Evolutionary conservation across 495 filamentous ascomycete genomes (phyloP).

Genomic region (Aspergillus nanangensis): DNA sequence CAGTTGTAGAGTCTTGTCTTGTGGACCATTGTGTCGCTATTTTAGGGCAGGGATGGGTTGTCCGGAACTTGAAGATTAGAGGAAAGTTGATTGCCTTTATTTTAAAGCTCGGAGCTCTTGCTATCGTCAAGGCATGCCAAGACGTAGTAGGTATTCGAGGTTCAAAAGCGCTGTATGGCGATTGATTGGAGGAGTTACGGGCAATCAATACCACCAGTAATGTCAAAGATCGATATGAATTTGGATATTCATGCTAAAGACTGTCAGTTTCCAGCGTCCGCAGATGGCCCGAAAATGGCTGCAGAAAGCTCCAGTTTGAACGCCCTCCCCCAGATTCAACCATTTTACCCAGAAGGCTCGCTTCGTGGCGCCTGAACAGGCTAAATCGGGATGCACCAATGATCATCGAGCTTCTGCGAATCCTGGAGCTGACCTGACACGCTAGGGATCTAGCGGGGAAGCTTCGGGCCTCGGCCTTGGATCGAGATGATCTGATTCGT

Average conservation of each 20-base stretch:
- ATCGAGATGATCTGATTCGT: neutral
- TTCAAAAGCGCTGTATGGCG: neutral
- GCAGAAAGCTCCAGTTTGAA: neutral
- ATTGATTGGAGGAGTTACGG: neutral
- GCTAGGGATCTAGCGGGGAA: neutral
- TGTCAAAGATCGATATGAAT: neutral
- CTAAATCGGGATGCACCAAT: neutral
- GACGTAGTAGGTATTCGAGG: neutral
- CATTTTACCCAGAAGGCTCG: neutral
- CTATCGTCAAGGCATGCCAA: neutral
- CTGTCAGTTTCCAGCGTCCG: neutral
- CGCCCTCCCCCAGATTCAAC: neutral
- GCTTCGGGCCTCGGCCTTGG: neutral
- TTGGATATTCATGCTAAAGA: neutral
- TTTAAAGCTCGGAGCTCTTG: neutral
- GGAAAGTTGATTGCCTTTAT: neutral
- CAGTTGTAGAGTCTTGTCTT: neutral
- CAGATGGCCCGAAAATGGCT: neutral
- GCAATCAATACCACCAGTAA: neutral
- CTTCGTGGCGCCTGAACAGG: neutral
- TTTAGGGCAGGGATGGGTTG: neutral
- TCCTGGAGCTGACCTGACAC: neutral
- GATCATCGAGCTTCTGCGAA: neutral
- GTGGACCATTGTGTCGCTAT: neutral
- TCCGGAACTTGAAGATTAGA: neutral